Evolutionary conservation across 352 stramenopile genomes (phyloP).

Genomic region (Globisporangium polare): DNA sequence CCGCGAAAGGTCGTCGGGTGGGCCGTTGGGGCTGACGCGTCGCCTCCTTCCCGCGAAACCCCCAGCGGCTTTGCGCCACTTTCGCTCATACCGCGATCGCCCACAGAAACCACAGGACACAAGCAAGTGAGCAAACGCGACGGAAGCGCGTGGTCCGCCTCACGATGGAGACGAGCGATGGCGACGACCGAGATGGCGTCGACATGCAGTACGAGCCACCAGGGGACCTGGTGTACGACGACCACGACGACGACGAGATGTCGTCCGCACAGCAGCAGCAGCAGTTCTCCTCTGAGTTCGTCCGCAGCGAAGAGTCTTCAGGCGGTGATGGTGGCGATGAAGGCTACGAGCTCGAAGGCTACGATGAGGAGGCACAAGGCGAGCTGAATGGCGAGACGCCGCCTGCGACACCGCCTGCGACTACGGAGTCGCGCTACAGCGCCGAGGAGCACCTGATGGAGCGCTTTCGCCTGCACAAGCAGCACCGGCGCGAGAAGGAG

Average conservation of each 20-base stretch:
- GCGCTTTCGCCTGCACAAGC: conserved; percentile 78
- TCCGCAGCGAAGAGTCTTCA: background rate
- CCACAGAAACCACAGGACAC: background rate
- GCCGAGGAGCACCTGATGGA: conserved; percentile 59
- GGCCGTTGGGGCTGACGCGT: too few species aligned
- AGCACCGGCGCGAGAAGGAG: conserved; percentile 67
- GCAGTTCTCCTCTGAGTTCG: background rate
- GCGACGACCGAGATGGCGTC: background rate
- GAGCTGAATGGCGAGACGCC: background rate
- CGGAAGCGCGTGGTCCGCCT: background rate
- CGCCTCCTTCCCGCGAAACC: too few species aligned
- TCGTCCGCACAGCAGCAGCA: background rate
- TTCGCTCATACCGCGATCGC: background rate
- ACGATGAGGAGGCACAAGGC: background rate
- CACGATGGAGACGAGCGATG: background rate
- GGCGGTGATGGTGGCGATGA: background rate
- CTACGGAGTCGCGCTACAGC: background rate
- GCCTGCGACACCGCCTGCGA: background rate
- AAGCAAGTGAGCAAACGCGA: background rate
- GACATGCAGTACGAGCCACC: conserved; percentile 4
- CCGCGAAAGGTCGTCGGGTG: too few species aligned
- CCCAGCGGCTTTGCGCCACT: too few species aligned
- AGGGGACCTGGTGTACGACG: background rate
- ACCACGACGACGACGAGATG: background rate
- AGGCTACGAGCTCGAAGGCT: background rate